Evolutionary conservation across 495 filamentous ascomycete species (phyloP), one percentile per base, ranked within the genome.

Genomic region (Penicillium canariense): DNA sequence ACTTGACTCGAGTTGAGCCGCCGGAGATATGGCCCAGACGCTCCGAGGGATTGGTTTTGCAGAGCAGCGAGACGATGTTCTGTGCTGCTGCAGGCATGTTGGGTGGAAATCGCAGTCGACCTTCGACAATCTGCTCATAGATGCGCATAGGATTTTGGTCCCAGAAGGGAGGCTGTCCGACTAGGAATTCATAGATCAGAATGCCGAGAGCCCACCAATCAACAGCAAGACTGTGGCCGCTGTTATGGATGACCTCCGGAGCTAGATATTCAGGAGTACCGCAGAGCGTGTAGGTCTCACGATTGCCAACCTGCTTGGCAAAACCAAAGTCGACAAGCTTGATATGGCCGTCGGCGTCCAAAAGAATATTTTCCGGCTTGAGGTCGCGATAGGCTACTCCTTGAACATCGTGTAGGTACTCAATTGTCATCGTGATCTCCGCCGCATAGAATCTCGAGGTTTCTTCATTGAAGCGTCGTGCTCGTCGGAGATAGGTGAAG

Each of bases 181-280:
- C 91, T 23, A 97, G 76, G 63, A 98, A 96, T 66, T 98, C 94
- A 68, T 95, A 97, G 50, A 97, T 90, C 46, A 98, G 71, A 58
- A 98, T 96, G 5, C 94, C 94, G 56, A 97, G 77, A 6, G 94
- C 95, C 94, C 94, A 98, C 94, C 94, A 98, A 71, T 98, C 94
- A n/a, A 98, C 94, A 0, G 94, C 93, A 31, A 89, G 90, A 26
- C 89, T 91, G 66, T 98, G 94, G 12, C 91, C 92, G 65, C 91
- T 93, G 68, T 91, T 95, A 58, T 92, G 87, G 52, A 98, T 97
- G 17, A 97, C 92, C 74, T 98, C 94, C 2, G 94, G 94, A 2
- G 94, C 92, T 17, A 98, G 80, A 68, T 98, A 98, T 65, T 98
- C 94, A 23, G 93, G 94, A 0, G 94, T 98, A 20, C 94, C 94